phyloP scores from a whole-genome alignment of 805 yeast species.

The Metschnikowia noctiluminum region DNA sequence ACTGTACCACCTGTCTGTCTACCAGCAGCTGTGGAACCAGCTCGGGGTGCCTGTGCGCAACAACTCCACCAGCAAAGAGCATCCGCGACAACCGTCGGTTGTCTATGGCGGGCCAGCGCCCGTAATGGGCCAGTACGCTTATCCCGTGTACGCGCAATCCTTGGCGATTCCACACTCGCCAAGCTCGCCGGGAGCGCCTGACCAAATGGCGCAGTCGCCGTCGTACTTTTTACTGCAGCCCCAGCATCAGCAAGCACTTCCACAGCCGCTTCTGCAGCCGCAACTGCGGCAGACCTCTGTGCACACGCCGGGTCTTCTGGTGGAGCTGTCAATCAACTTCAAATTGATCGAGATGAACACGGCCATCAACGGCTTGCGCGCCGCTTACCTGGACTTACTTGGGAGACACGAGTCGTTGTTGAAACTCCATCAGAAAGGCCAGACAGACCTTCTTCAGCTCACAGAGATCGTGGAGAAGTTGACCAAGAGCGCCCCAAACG shows the following conservation, averaged over 20 bases:
- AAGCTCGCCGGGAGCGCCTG: slow-evolving; percentile 9
- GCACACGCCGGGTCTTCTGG: slow-evolving; percentile 11
- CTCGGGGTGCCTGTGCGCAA: slow-evolving; percentile 4
- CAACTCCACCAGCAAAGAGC: slow-evolving; percentile 3
- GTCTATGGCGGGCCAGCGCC: slow-evolving; percentile 3
- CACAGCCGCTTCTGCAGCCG: slow-evolving; percentile 12
- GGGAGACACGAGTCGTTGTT: slow-evolving; percentile 46
- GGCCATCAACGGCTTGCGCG: slow-evolving; percentile 34
- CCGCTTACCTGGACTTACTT: slow-evolving; percentile 42
- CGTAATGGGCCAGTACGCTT: slow-evolving; percentile 8
- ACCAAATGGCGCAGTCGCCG: slow-evolving; percentile 9
- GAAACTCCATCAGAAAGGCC: slow-evolving; percentile 47
- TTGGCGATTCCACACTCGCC: slow-evolving; percentile 16
- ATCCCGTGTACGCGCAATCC: slow-evolving; percentile 10
- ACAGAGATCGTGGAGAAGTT: slow-evolving; percentile 44
- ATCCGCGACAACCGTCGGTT: slow-evolving; percentile 3
- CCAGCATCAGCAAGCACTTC: slow-evolving; percentile 3
- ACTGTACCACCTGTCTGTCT: slow-evolving; percentile 20
- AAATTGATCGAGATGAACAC: slow-evolving; percentile 37
- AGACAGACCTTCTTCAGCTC: slow-evolving; percentile 50
- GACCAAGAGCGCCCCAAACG: background rate
- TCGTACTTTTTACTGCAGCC: slow-evolving; percentile 14
- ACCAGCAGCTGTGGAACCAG: slow-evolving; percentile 20
- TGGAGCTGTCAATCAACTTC: slow-evolving; percentile 21
- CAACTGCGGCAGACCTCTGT: slow-evolving; percentile 19